Evolutionary conservation across 129 eudicot species (phyloP).

Genomic region (Chrysanthemum lavandulifolium): DNA sequence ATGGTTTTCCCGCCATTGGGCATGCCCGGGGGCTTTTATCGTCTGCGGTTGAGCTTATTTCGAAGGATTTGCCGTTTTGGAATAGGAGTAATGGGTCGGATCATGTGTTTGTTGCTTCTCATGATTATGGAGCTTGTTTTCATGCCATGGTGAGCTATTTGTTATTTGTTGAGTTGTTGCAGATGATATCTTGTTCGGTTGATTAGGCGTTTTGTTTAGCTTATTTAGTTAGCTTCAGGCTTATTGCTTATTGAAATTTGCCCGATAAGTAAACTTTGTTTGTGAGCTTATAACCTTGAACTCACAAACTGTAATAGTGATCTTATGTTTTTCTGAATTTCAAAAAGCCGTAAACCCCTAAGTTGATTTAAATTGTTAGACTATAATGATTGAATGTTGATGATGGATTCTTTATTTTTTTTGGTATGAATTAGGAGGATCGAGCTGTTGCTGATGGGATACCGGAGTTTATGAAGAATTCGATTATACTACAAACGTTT

Average conservation of each 20-base stretch:
- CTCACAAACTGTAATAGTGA: too few relatives aligned
- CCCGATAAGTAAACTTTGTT: too few relatives aligned
- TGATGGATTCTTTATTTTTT: neutral
- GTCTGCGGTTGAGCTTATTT: slow-evolving; percentile 58
- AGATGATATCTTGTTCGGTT: too few relatives aligned
- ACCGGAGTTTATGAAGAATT: slow-evolving; percentile 66
- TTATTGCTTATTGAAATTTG: too few relatives aligned
- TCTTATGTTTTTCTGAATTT: too few relatives aligned
- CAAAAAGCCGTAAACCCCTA: too few relatives aligned
- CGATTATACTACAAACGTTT: slow-evolving; percentile 79
- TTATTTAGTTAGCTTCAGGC: too few relatives aligned
- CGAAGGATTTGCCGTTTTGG: slow-evolving; percentile 75
- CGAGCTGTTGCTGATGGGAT: slow-evolving; percentile 77
- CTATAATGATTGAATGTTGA: too few relatives aligned
- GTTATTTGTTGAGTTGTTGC: too few relatives aligned
- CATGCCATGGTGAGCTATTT: slow-evolving; percentile 70
- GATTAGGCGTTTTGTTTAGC: too few relatives aligned
- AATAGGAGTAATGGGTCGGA: slow-evolving; percentile 77
- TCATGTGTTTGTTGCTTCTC: slow-evolving; percentile 90
- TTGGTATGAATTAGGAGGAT: slow-evolving; percentile 61
- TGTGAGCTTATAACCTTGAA: too few relatives aligned
- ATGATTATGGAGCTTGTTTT: slow-evolving; percentile 93
- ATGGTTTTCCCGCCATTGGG: slow-evolving; percentile 91
- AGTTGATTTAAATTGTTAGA: too few relatives aligned
- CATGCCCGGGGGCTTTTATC: slow-evolving; percentile 67